Base-by-base conservation (phyloP, 2,329 filamentous ascomycete genomes). In the Pseudocercospora fuligena region DNA sequence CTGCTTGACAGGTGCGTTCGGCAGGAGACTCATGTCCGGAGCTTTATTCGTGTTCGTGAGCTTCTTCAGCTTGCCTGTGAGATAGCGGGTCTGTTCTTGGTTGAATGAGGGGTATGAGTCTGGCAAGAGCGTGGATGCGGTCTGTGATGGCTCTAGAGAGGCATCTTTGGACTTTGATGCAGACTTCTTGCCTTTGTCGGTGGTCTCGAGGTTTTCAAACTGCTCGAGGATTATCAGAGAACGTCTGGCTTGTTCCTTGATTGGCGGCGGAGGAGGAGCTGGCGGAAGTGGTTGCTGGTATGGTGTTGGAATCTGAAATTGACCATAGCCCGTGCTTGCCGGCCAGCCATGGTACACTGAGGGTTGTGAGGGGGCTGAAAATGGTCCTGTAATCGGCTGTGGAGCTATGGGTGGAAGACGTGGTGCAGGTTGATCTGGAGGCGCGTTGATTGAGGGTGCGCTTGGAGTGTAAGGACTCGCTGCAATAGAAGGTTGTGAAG, bases 101-200 rank as follows among this genome's bases (percentile, higher is more conserved):
- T 87, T 83, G 73, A 89, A 87, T 31, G 56, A 23, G 9, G 56
- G 33, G n/a, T 43, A 58, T 36, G 56, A 43, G 9, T 36, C 16
- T 19, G 80, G 78, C 9, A 78, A 82, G 11, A 92, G 82, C 61
- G 88, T 85, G 5, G 89, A 80, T 9, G 89, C 81, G 61, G 86
- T 86, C 31, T 87, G 84, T 19, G 85, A 84, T 9, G 85, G 84
- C 31, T 86, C 73, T 83, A 84, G 68, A 84, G 71, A 56, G 29
- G 60, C 60, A 54, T 70, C 67, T 40, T 71, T 69, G 19, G 67
- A 47, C 31, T 73, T 70, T 4, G 69, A 49, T 16, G 66, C 54
- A 53, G 69, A 46, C 64, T 70, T 64, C 51, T 69, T 72, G 64
- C 66, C 66, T 12, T 71, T 70, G 21, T 70, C 70, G 16, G 68